Conservation (phyloP, 1,284 basidiomycete species). For the Mycosarcoma maydis region DNA sequence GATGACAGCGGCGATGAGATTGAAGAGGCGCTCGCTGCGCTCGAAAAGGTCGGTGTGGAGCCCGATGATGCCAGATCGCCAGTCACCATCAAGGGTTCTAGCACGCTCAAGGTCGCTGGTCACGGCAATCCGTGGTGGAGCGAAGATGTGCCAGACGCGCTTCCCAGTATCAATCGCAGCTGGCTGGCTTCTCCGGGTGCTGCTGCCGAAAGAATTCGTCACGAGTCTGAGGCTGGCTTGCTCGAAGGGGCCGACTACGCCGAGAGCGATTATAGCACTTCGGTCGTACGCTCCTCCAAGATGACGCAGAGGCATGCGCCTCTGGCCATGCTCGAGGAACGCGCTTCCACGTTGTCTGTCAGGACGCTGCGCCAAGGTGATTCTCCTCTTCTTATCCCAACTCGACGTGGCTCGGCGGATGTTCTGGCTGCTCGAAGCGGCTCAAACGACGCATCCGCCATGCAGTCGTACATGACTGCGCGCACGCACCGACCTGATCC, state of each 20-base stretch:
- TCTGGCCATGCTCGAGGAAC: conserved; percentile 43
- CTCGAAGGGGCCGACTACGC: conserved; percentile 40
- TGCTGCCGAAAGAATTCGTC: conserved; percentile 30
- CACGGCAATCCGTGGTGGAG: conserved; percentile 65
- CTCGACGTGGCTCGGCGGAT: conserved; percentile 37
- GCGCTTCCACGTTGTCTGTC: conserved; percentile 42
- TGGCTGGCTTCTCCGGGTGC: conserved; percentile 51
- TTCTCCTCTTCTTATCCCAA: conserved; percentile 40
- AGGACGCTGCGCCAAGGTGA: conserved; percentile 34
- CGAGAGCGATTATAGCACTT: conserved; percentile 60
- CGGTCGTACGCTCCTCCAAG: conserved; percentile 57
- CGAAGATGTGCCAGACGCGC: conserved; percentile 40
- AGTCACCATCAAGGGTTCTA: conserved; percentile 37
- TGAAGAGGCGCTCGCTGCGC: conserved; percentile 57
- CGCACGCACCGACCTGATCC: conserved; percentile 44
- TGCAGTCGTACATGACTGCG: conserved; percentile 56
- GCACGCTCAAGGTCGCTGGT: conserved; percentile 60
- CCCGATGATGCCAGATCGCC: conserved; percentile 27
- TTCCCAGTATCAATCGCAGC: conserved; percentile 54
- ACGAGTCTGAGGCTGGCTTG: conserved; percentile 41
- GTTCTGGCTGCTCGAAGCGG: conserved; percentile 23
- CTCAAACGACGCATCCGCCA: conserved; percentile 24
- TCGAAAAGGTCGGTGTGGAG: conserved; percentile 56
- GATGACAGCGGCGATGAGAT: conserved; percentile 59
- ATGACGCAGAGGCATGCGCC: conserved; percentile 40